Evolutionary conservation across 768 basidiomycete species (phyloP).

Genomic region (Russula compacta): DNA sequence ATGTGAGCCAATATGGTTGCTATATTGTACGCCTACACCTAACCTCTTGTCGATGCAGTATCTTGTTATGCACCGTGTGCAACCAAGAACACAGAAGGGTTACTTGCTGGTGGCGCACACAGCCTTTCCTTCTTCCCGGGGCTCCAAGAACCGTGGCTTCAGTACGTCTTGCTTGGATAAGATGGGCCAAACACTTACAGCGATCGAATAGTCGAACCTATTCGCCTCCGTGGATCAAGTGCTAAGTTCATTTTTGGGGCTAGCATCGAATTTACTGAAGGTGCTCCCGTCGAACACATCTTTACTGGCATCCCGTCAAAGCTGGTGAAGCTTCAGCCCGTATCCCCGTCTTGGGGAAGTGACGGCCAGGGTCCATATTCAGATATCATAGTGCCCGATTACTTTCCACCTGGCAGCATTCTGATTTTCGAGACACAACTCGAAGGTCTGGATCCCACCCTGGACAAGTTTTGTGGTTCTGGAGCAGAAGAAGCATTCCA

Average conservation of each 20-base stretch:
- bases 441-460: slow-evolving; percentile 55
- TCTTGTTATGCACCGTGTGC: slow-evolving; percentile 86
- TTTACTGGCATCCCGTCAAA: slow-evolving; percentile 67
- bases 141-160: slow-evolving; percentile 67
- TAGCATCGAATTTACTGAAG: slow-evolving; percentile 56
- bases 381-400: slow-evolving; percentile 75
- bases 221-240: slow-evolving; percentile 72
- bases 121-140: slow-evolving; percentile 62
- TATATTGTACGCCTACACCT: neutral
- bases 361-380: slow-evolving; percentile 62
- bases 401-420: slow-evolving; percentile 93
- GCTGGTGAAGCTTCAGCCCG: slow-evolving; percentile 52
- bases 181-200: neutral
- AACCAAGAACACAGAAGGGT: slow-evolving; percentile 83
- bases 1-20: slow-evolving; percentile 40
- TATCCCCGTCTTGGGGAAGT: slow-evolving; percentile 50
- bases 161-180: slow-evolving; percentile 39
- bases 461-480: slow-evolving; percentile 67
- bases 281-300: slow-evolving; percentile 39
- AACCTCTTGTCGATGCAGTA: slow-evolving; percentile 45
- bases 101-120: slow-evolving; percentile 90
- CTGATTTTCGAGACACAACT: slow-evolving; percentile 87
- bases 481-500: slow-evolving; percentile 67
- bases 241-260: slow-evolving; percentile 79
- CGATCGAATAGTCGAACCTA: slow-evolving; percentile 55